Conservation (phyloP, 345 rosid genomes). For the Arabis hirsuta region DNA sequence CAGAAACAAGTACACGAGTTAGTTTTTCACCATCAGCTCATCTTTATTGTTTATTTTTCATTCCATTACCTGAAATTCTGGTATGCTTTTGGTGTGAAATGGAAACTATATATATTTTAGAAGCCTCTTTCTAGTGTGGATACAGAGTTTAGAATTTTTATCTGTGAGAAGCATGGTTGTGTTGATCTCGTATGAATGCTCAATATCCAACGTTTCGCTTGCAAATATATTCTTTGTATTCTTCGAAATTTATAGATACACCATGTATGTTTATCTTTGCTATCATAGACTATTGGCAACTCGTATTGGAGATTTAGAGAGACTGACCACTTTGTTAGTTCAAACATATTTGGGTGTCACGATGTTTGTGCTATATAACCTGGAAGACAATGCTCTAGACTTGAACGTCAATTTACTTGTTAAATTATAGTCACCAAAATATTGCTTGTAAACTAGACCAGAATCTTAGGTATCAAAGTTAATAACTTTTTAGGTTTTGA, state of each 20-base stretch:
- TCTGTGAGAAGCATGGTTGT: slow-evolving; percentile 3
- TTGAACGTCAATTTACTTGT: background rate
- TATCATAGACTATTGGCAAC: background rate
- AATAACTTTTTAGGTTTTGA: background rate
- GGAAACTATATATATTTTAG: slow-evolving; percentile 18
- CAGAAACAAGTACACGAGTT: slow-evolving; percentile 97
- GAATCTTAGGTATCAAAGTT: background rate
- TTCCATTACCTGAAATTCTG: slow-evolving; percentile 19
- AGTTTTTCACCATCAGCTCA: slow-evolving; percentile 44
- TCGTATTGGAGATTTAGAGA: slow-evolving; percentile 11
- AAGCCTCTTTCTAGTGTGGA: slow-evolving; percentile 11
- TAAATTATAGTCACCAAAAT: background rate
- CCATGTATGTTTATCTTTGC: slow-evolving; percentile 6
- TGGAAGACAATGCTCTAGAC: slow-evolving; percentile 12
- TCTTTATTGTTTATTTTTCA: slow-evolving; percentile 24
- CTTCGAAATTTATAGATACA: background rate
- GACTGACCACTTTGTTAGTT: background rate
- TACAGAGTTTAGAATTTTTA: background rate
- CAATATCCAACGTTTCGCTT: slow-evolving; percentile 21
- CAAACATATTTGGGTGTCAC: background rate
- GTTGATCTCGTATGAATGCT: slow-evolving; percentile 10
- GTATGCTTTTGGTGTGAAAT: slow-evolving; percentile 1
- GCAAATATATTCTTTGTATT: slow-evolving; percentile 20
- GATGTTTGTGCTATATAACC: slow-evolving; percentile 3
- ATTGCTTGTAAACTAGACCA: slow-evolving; percentile 9